Percentiles rank a stretch among this genome's conserved stretches.
These are phyloP conservation scores for Cordia subcordata DNA, from an alignment of 257 asterid species.

Conservation along the genomic window DNA sequence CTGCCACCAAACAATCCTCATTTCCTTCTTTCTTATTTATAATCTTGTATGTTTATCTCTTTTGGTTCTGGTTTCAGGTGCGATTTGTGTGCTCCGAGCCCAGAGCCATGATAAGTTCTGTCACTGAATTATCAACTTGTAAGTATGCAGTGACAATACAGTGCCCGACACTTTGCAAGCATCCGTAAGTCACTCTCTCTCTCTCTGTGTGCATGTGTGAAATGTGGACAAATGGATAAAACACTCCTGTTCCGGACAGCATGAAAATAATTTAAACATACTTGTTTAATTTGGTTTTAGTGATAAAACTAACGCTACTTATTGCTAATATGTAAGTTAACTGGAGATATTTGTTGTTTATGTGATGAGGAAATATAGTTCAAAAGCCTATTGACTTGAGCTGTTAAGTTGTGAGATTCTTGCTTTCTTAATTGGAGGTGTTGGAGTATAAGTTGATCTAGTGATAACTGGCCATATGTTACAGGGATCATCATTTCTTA, in stretches of 20 bases:
- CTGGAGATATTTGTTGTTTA: too few relatives aligned
- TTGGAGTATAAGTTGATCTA: too few relatives aligned
- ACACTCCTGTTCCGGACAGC: too few relatives aligned
- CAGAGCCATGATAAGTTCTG: slow-evolving; percentile 88
- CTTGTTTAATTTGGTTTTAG: background rate
- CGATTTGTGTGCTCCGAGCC: slow-evolving; percentile 94
- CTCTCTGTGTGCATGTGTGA: background rate
- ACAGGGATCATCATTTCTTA: too few relatives aligned
- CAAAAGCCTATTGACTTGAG: too few relatives aligned
- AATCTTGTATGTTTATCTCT: slow-evolving; percentile 4
- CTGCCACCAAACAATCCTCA: background rate
- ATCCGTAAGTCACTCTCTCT: slow-evolving; percentile 68
- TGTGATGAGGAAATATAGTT: too few relatives aligned
- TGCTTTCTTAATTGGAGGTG: too few relatives aligned
- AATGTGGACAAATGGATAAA: background rate
- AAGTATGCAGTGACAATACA: slow-evolving; percentile 93
- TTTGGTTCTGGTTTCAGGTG: slow-evolving; percentile 54
- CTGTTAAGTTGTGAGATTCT: too few relatives aligned
- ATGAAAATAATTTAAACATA: too few relatives aligned
- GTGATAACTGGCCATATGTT: too few relatives aligned
- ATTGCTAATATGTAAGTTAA: too few relatives aligned
- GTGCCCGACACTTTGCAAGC: slow-evolving; percentile 94
- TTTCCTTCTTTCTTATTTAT: slow-evolving; percentile 9
- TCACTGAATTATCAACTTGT: slow-evolving; percentile 95
- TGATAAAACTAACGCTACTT: too few relatives aligned